Evolutionary conservation across 352 stramenopile genomes (phyloP).

Genomic region (Pythium folliculosum): DNA sequence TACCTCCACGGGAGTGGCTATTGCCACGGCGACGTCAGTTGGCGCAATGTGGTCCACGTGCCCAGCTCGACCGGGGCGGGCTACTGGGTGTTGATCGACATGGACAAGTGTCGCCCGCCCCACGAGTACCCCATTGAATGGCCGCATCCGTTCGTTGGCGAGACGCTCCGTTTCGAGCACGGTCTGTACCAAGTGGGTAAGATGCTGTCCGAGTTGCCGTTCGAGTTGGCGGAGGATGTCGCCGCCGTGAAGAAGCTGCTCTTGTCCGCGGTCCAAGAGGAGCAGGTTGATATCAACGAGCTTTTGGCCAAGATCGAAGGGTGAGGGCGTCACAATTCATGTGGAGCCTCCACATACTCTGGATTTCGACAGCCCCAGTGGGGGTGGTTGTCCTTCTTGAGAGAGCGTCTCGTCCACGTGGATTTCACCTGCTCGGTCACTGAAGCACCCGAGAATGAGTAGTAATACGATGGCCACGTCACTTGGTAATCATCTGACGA

Average conservation of each 20-base stretch:
- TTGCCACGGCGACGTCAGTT: constrained; percentile 29
- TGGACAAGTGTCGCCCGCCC: neutral
- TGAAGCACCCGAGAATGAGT: too few species aligned
- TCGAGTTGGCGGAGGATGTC: neutral
- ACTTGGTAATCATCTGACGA: too few species aligned
- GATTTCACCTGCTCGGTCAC: too few species aligned
- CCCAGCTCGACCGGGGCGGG: neutral
- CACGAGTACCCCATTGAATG: constrained; percentile 1
- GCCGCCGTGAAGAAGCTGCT: neutral
- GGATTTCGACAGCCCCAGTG: too few species aligned
- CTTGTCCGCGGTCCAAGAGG: neutral
- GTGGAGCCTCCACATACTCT: too few species aligned
- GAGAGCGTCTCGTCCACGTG: too few species aligned
- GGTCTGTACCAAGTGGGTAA: constrained; percentile 17
- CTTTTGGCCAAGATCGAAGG: too few species aligned
- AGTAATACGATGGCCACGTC: too few species aligned
- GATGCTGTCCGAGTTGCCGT: constrained; percentile 6
- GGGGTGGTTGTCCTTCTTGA: too few species aligned
- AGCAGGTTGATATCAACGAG: too few species aligned
- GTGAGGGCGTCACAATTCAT: too few species aligned
- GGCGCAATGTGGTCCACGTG: constrained; percentile 31
- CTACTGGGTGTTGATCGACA: neutral
- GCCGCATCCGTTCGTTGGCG: constrained; percentile 11
- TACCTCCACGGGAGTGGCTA: constrained; percentile 22
- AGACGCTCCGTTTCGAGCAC: constrained; percentile 11